These are phyloP conservation scores for Adansonia gregorii DNA, from an alignment of 441 rosid genomes.

Conservation along the genomic window DNA sequence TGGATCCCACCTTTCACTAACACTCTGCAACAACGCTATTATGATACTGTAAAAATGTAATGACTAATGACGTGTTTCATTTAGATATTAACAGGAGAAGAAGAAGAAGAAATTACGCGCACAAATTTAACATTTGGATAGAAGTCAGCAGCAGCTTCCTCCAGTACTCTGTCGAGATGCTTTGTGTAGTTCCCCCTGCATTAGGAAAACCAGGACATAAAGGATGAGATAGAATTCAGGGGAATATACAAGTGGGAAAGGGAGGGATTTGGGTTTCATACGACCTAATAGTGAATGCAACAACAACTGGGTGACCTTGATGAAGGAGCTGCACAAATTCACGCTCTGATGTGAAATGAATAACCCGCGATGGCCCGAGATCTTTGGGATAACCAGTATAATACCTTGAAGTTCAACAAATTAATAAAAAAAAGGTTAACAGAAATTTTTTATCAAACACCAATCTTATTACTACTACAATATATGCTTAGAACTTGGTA, in stretches of 20 bases:
- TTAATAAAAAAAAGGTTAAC: background rate
- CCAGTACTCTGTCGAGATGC: slow-evolving; percentile 82
- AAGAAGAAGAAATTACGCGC: slow-evolving; percentile 38
- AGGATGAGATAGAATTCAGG: background rate
- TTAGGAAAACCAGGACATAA: slow-evolving; percentile 22
- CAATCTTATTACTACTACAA: background rate
- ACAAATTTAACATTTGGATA: slow-evolving; percentile 64
- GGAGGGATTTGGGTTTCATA: background rate
- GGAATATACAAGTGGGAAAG: background rate
- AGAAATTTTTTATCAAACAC: background rate
- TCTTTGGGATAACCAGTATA: slow-evolving; percentile 89
- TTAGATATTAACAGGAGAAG: slow-evolving; percentile 16
- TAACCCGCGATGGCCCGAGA: slow-evolving; percentile 74
- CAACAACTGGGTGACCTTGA: slow-evolving; percentile 74
- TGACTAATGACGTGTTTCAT: background rate
- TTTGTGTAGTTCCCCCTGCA: slow-evolving; percentile 77
- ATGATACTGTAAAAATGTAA: background rate
- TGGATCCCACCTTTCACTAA: no score
- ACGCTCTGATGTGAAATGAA: slow-evolving; percentile 85
- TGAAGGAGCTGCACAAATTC: slow-evolving; percentile 94
- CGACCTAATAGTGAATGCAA: slow-evolving; percentile 86
- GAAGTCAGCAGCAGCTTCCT: slow-evolving; percentile 87
- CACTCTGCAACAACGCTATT: background rate
- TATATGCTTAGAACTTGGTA: background rate
- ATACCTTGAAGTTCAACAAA: slow-evolving; percentile 53